Percentiles rank a stretch among this genome's conserved stretches.
Conservation (phyloP, 2,329 filamentous ascomycete species). For the Teratosphaeria viscida region DNA sequence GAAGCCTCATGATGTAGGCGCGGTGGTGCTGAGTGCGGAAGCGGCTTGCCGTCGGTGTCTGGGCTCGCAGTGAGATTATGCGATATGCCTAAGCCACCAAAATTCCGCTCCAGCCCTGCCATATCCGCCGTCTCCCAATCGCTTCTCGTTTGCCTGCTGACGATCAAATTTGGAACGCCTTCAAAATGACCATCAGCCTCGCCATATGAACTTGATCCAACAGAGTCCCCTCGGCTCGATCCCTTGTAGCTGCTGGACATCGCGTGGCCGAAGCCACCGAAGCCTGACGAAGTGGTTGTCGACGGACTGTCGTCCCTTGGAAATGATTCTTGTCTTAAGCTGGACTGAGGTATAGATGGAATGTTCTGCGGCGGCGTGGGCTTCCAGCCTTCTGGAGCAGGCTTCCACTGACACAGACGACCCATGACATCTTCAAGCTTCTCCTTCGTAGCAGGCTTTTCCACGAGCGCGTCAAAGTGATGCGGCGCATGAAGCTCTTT, state of each 20-base stretch:
- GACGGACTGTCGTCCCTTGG: conserved; percentile 71
- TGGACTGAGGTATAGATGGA: conserved; percentile 50
- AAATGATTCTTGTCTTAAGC: conserved; percentile 53
- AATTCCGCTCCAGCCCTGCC: conserved; percentile 34
- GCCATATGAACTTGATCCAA: conserved; percentile 73
- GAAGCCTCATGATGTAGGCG: conserved; percentile 55
- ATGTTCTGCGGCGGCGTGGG: conserved; percentile 34
- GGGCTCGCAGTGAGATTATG: conserved; percentile 11
- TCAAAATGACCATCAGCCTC: conserved; percentile 75
- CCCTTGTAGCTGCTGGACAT: conserved; percentile 65
- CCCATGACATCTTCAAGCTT: conserved; percentile 84
- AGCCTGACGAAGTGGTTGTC: conserved; percentile 66
- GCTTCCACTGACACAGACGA: conserved; percentile 86
- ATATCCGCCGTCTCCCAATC: conserved; percentile 66
- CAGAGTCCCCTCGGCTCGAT: conserved; percentile 78
- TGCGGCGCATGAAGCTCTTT: conserved; percentile 92
- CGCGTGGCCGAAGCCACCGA: conserved; percentile 44
- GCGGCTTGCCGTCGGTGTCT: conserved; percentile 11
- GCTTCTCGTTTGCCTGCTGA: conserved; percentile 58
- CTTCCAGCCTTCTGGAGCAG: conserved; percentile 53
- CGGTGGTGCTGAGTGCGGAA: conserved; percentile 32
- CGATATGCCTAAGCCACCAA: conserved; percentile 61
- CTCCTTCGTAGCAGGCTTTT: conserved; percentile 89
- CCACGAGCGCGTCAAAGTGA: conserved; percentile 89
- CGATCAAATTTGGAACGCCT: conserved; percentile 60